Evolutionary conservation across 2,329 filamentous ascomycete genomes (phyloP).

Genomic region (Lasiodiplodia theobromae): DNA sequence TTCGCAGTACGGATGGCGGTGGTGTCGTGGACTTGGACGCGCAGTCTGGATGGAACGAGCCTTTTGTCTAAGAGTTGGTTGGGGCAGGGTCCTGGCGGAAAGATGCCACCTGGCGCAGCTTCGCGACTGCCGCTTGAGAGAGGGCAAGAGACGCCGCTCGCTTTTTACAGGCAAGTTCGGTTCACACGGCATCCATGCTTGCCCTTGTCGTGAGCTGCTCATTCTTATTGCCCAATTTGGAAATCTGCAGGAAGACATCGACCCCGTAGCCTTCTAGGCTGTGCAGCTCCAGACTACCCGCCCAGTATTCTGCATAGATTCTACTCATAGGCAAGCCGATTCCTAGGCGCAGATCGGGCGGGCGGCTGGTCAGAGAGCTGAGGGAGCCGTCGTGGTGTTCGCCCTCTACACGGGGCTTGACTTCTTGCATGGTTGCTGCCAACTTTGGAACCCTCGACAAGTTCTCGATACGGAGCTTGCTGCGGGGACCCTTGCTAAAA

Average conservation of each 20-base stretch:
- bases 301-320: slow-evolving; percentile 98
- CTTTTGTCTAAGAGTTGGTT: neutral
- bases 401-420: slow-evolving; percentile 47
- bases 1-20: slow-evolving; percentile 9
- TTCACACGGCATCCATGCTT: slow-evolving; percentile 59
- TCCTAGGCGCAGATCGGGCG: slow-evolving; percentile 85
- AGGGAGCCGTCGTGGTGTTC: slow-evolving; percentile 67
- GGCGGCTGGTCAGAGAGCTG: slow-evolving; percentile 78
- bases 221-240: slow-evolving; percentile 96
- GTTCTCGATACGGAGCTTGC: slow-evolving; percentile 79
- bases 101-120: neutral
- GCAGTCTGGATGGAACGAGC: neutral
- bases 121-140: neutral
- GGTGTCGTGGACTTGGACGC: neutral
- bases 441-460: slow-evolving; percentile 86
- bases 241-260: slow-evolving; percentile 95
- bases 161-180: neutral
- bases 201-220: slow-evolving; percentile 77
- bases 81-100: neutral
- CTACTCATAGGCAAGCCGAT: slow-evolving; percentile 93
- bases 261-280: slow-evolving; percentile 95
- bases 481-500: slow-evolving; percentile 90
- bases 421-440: slow-evolving; percentile 91
- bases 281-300: slow-evolving; percentile 87
- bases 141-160: neutral